These are phyloP conservation scores for Aplosporella prunicola DNA, from an alignment of 2,329 filamentous ascomycete genomes.

Conservation along the genomic window DNA sequence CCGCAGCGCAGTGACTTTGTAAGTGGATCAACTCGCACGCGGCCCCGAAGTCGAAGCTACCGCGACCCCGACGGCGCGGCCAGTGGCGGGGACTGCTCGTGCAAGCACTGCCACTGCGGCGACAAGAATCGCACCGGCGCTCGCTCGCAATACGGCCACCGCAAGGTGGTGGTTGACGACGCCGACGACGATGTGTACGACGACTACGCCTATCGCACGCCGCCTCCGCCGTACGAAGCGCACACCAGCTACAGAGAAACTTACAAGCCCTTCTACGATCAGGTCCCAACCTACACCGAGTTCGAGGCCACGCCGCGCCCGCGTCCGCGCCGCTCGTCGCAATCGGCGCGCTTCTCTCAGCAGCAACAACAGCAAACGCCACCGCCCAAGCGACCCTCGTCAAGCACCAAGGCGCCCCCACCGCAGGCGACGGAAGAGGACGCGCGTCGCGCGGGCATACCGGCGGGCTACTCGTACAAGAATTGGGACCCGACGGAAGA, in stretches of 20 bases:
- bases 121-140: conserved; percentile 43
- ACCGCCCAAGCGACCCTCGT: conserved; percentile 25
- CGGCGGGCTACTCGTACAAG: conserved; percentile 85
- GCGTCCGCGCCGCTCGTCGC: conserved; percentile 46
- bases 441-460: conserved; percentile 58
- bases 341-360: conserved; percentile 36
- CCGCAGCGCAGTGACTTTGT: conserved; percentile 54
- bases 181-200: conserved; percentile 40
- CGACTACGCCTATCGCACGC: conserved; percentile 32
- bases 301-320: conserved; percentile 35
- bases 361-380: conserved; percentile 31
- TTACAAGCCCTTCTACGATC: conserved; percentile 42
- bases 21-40: conserved; percentile 48
- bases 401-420: conserved; percentile 25
- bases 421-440: conserved; percentile 55
- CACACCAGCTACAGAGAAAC: conserved; percentile 48
- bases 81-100: conserved; percentile 23
- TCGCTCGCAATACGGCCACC: conserved; percentile 46
- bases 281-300: conserved; percentile 38
- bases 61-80: conserved; percentile 29
- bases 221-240: conserved; percentile 40
- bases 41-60: conserved; percentile 30
- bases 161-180: conserved; percentile 48
- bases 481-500: conserved; percentile 96
- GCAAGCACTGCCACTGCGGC: conserved; percentile 27